phyloP scores from a whole-genome alignment of 192 early-diverging fungal species.

The Chytriomyces sp. region DNA sequence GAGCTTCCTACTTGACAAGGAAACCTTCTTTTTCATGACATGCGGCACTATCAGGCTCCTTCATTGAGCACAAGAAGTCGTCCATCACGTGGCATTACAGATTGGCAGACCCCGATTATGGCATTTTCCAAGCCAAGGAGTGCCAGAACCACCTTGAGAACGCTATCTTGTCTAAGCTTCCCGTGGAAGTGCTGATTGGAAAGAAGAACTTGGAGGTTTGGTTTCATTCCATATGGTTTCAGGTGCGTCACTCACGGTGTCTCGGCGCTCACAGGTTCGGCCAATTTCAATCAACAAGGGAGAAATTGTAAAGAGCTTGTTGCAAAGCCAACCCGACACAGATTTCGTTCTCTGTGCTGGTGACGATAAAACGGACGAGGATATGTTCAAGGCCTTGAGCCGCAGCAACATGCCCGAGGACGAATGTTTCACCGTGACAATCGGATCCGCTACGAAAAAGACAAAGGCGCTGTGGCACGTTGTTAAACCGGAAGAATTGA shows the following conservation, averaged over 20 bases:
- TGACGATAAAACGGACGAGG: slow-evolving; percentile 96
- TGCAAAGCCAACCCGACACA: slow-evolving; percentile 59
- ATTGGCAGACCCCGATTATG: slow-evolving; percentile 93
- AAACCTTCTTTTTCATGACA: slow-evolving; percentile 1
- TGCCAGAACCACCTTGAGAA: slow-evolving; percentile 95
- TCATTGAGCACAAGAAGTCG: slow-evolving; percentile 90
- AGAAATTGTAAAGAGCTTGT: slow-evolving; percentile 89
- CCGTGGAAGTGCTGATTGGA: slow-evolving; percentile 91
- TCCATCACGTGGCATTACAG: slow-evolving; percentile 98
- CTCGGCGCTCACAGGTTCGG: slow-evolving; percentile 53
- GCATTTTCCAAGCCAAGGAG: slow-evolving; percentile 94
- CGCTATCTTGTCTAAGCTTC: slow-evolving; percentile 87
- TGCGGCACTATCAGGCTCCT: slow-evolving; percentile 61
- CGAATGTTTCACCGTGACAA: slow-evolving; percentile 72
- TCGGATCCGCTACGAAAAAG: slow-evolving; percentile 86
- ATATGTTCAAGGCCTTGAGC: slow-evolving; percentile 86
- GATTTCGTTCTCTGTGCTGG: slow-evolving; percentile 97
- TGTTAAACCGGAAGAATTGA: slow-evolving; percentile 64
- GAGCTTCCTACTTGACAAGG: slow-evolving; percentile 41
- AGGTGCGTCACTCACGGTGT: background rate
- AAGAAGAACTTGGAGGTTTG: slow-evolving; percentile 91
- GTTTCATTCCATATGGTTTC: background rate
- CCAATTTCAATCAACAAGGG: slow-evolving; percentile 96
- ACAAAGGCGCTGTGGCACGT: slow-evolving; percentile 88
- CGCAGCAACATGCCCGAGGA: slow-evolving; percentile 42